A percentile compares a stretch with the other conserved stretches of the same genome.
phyloP scores from a whole-genome alignment of 768 basidiomycete genomes.

The Glaciozyma martinii region DNA sequence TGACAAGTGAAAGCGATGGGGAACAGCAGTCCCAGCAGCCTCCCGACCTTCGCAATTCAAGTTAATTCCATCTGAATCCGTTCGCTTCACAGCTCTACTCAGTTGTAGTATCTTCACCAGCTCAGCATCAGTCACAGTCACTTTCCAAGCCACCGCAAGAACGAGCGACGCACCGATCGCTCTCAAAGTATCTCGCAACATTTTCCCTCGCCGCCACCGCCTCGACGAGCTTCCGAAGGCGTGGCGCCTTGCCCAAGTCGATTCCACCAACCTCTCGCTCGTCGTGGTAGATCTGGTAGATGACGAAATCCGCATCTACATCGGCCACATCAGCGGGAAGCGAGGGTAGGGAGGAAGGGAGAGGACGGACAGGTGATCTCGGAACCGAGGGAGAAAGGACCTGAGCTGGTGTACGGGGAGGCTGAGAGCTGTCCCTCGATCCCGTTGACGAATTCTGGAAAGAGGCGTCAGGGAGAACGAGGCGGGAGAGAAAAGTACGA shows the following conservation, averaged over 20 bases:
- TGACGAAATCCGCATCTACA: slow-evolving; percentile 5
- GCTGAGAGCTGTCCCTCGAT: slow-evolving; percentile 2
- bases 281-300: slow-evolving; percentile 7
- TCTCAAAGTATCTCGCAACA: neutral
- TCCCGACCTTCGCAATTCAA: no score
- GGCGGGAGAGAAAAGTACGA: neutral
- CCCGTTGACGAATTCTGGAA: neutral
- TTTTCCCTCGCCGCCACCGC: slow-evolving; percentile 1
- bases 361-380: neutral
- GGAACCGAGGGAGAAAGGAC: slow-evolving; percentile 9
- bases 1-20: no score
- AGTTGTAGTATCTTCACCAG: neutral
- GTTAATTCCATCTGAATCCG: no score
- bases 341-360: neutral
- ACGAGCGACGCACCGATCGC: neutral
- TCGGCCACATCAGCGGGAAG: neutral
- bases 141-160: no score
- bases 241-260: neutral
- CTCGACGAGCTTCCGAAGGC: slow-evolving; percentile 7
- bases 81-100: neutral
- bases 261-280: slow-evolving; percentile 1
- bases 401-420: neutral
- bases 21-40: no score
- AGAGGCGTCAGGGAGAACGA: no score
- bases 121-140: neutral